Conservation (phyloP, 2,329 filamentous ascomycete genomes). For the Hypoxylon sp. region DNA sequence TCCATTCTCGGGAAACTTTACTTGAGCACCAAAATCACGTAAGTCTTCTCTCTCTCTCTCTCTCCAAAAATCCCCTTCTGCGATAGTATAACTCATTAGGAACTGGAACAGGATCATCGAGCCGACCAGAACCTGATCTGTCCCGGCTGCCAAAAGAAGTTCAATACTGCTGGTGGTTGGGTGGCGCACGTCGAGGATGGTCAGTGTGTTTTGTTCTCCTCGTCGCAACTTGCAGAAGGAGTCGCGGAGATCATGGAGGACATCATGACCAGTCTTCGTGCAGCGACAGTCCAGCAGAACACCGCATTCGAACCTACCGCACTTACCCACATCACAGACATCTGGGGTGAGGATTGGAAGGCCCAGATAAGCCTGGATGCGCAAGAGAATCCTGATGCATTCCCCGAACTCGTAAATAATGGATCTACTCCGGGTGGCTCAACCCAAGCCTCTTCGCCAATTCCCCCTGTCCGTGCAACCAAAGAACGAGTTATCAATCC, state of each 20-base stretch:
- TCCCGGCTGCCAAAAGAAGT: slow-evolving; percentile 55
- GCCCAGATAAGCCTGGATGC: slow-evolving; percentile 11
- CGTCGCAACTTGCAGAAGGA: slow-evolving; percentile 44
- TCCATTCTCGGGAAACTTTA: slow-evolving; percentile 18
- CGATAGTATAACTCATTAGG: slow-evolving; percentile 17
- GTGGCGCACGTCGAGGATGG: slow-evolving; percentile 57
- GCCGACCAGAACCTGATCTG: slow-evolving; percentile 54
- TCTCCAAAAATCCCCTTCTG: not conserved
- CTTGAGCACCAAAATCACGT: slow-evolving; percentile 33
- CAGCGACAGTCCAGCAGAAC: not conserved
- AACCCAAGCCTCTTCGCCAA: slow-evolving; percentile 22
- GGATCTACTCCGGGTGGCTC: slow-evolving; percentile 36
- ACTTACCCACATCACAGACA: slow-evolving; percentile 13
- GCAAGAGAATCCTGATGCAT: slow-evolving; percentile 14
- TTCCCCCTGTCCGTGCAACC: slow-evolving; percentile 7
- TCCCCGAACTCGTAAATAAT: slow-evolving; percentile 24
- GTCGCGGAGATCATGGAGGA: slow-evolving; percentile 44
- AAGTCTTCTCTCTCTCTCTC: not conserved
- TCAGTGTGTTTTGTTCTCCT: slow-evolving; percentile 51
- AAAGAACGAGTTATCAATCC: slow-evolving; percentile 53
- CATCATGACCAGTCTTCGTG: slow-evolving; percentile 9
- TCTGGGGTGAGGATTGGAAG: slow-evolving; percentile 14
- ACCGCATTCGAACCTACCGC: not conserved
- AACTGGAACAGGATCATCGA: slow-evolving; percentile 48
- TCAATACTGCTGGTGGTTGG: slow-evolving; percentile 49